These are phyloP conservation scores for Carex parvula DNA, from an alignment of 176 grass and related monocot genomes.

Conservation along the genomic window DNA sequence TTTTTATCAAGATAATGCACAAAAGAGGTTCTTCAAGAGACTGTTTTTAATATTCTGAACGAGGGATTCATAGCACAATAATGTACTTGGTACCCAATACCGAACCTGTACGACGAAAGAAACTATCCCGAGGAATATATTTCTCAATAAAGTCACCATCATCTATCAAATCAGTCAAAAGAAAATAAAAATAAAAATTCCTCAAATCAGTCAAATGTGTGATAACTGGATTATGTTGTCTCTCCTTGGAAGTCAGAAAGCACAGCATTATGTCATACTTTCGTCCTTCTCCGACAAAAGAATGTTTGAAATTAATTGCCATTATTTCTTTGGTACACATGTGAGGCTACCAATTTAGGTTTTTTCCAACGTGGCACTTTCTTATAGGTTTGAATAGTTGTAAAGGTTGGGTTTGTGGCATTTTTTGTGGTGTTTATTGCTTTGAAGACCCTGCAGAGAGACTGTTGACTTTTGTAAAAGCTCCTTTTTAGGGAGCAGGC, in stretches of 20 bases:
- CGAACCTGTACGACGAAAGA: slow-evolving; percentile 26
- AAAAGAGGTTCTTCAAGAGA: background rate
- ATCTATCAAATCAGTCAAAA: slow-evolving; percentile 7
- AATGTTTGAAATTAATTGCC: slow-evolving; percentile 18
- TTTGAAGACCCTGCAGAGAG: slow-evolving; percentile 16
- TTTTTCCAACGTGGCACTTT: background rate
- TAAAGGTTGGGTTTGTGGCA: background rate
- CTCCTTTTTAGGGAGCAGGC: slow-evolving; percentile 24
- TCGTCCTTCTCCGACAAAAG: slow-evolving; percentile 23
- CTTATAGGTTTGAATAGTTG: background rate
- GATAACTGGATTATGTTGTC: slow-evolving; percentile 26
- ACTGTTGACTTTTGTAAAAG: slow-evolving; percentile 30
- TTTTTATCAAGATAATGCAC: background rate
- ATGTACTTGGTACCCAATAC: slow-evolving; percentile 20
- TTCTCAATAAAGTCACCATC: slow-evolving; percentile 24
- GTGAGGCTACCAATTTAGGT: background rate
- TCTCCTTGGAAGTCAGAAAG: slow-evolving; percentile 23
- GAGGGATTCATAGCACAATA: background rate
- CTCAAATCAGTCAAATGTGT: slow-evolving; percentile 30
- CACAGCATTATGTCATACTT: slow-evolving; percentile 31
- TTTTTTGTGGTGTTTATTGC: slow-evolving; percentile 15
- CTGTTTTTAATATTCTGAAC: background rate
- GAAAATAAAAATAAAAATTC: slow-evolving; percentile 11
- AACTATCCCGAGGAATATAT: slow-evolving; percentile 33
- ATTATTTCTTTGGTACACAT: slow-evolving; percentile 21